A percentile compares a stretch with the other conserved stretches of the same genome.
Conservation (phyloP, 2,329 filamentous ascomycete species). For the Aspergillus sp. region DNA sequence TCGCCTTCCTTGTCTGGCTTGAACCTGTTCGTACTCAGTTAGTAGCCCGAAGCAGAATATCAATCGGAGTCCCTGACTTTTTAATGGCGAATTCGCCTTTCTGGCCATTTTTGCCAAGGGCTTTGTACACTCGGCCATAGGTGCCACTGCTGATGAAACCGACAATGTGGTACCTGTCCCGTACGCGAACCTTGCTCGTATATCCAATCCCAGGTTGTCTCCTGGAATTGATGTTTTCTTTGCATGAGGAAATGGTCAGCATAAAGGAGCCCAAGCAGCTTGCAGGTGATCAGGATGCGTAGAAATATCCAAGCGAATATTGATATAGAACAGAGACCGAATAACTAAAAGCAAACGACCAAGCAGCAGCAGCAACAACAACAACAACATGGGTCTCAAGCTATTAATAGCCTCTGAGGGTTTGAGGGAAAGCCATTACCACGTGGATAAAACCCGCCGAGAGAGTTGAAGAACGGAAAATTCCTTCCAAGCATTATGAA, state of each 20-base stretch:
- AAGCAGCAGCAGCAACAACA: conserved; percentile 20
- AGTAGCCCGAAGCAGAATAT: conserved; percentile 15
- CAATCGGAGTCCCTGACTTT: conserved; percentile 60
- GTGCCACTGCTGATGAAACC: conserved; percentile 98
- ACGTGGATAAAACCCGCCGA: conserved; percentile 41
- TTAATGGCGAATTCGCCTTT: conserved; percentile 94
- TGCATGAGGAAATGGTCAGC: conserved; percentile 24
- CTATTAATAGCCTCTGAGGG: conserved; percentile 8
- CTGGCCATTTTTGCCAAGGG: conserved; percentile 70
- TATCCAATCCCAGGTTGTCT: conserved; percentile 52
- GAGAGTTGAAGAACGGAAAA: conserved; percentile 38
- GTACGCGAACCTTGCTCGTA: conserved; percentile 77
- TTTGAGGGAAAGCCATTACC: conserved; percentile 35
- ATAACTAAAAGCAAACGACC: not conserved
- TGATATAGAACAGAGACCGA: not conserved
- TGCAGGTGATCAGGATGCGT: not conserved
- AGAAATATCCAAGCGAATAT: not conserved
- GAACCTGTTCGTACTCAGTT: conserved; percentile 54
- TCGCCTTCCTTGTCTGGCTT: conserved; percentile 99
- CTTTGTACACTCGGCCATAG: conserved; percentile 98
- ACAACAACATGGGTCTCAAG: conserved; percentile 17
- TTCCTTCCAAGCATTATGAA: conserved; percentile 42
- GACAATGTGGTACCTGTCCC: conserved; percentile 92
- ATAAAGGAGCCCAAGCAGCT: not conserved
- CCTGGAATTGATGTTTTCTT: conserved; percentile 39